Conservation (phyloP, 495 filamentous ascomycete genomes). For the Lasiosphaeris hirsuta region DNA sequence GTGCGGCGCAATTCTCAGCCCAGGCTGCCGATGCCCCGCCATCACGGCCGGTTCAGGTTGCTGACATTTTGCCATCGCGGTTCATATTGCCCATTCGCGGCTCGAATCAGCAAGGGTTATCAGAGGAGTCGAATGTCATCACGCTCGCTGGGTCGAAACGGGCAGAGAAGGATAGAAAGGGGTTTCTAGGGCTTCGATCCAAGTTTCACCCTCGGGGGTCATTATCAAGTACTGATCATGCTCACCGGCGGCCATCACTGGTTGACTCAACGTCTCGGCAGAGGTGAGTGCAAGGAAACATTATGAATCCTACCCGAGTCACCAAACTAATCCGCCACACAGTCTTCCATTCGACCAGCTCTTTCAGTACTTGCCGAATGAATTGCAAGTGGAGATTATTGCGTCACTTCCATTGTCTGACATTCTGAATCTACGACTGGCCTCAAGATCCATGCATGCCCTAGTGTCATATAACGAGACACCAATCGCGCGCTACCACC, state of each 20-base stretch:
- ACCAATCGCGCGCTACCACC: constrained; percentile 53
- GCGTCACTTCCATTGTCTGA: constrained; percentile 52
- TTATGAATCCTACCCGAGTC: not conserved
- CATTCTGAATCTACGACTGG: constrained; percentile 49
- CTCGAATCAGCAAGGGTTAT: constrained; percentile 21
- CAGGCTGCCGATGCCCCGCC: constrained; percentile 17
- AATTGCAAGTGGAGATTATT: constrained; percentile 55
- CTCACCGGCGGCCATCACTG: constrained; percentile 20
- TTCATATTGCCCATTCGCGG: constrained; percentile 44
- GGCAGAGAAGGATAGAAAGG: constrained; percentile 26
- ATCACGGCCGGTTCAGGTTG: constrained; percentile 15
- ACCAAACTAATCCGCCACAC: constrained; percentile 10
- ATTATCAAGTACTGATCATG: constrained; percentile 10
- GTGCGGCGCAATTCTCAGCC: constrained; percentile 19
- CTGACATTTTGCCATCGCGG: constrained; percentile 21
- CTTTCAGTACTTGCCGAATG: constrained; percentile 50
- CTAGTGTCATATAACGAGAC: constrained; percentile 55
- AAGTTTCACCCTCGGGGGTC: constrained; percentile 11
- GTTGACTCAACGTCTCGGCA: constrained; percentile 17
- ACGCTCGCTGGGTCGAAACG: constrained; percentile 32
- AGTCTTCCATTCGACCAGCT: constrained; percentile 46
- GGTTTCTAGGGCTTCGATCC: constrained; percentile 25
- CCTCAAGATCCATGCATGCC: constrained; percentile 51
- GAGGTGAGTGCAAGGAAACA: constrained; percentile 16
- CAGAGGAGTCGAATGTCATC: constrained; percentile 21